Evolutionary conservation across 2,329 filamentous ascomycete species (phyloP).

Genomic region (Aspergillus luchuensis): DNA sequence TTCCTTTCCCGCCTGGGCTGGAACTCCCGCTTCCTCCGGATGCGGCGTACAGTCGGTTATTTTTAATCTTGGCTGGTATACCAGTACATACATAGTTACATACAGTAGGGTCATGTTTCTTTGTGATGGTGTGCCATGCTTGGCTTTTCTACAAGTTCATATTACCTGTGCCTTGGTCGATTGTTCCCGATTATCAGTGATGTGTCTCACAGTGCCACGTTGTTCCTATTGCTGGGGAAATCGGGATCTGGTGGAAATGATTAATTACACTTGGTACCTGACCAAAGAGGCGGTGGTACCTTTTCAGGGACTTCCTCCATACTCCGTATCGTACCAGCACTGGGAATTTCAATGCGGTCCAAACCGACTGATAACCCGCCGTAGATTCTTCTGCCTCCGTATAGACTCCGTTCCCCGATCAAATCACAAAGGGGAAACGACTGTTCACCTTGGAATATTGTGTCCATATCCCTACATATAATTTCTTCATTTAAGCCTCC

Average conservation of each 20-base stretch:
- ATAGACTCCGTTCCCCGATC: not conserved
- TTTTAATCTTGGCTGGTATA: not conserved
- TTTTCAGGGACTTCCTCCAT: not conserved
- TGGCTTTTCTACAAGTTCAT: not conserved
- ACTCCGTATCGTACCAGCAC: not conserved
- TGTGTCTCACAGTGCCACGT: not conserved
- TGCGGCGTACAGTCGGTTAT: conserved; percentile 12
- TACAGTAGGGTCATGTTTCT: not conserved
- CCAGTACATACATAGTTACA: not conserved
- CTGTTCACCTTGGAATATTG: not conserved
- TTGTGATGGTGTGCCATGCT: not conserved
- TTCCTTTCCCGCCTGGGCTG: not conserved
- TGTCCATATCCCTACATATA: not conserved
- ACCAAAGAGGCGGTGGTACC: not conserved
- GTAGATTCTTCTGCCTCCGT: not conserved
- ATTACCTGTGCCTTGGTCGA: not conserved
- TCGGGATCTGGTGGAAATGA: not conserved
- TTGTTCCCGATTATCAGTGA: too few relatives aligned
- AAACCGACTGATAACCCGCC: not conserved
- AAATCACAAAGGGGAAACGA: not conserved
- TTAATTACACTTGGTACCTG: not conserved
- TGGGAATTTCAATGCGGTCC: not conserved
- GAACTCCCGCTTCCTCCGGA: conserved; percentile 11
- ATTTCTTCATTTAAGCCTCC: not conserved
- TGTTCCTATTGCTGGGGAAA: not conserved